Base-by-base conservation (phyloP, 345 rosid species). In the Aquilaria malaccensis region DNA sequence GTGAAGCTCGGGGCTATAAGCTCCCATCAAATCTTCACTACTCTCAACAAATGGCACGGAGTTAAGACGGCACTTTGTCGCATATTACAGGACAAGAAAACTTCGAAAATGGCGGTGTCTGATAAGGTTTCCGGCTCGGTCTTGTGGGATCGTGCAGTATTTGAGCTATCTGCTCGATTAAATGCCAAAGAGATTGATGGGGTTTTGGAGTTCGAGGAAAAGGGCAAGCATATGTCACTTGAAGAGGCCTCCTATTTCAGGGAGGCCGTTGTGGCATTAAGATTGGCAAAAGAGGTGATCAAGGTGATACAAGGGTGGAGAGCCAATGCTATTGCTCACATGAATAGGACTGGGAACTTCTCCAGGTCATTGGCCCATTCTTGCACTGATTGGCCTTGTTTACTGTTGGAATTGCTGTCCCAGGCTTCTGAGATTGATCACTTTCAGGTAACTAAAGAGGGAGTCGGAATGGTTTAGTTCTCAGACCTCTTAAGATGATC, bases 371-470 rank as follows among this genome's bases (percentile, higher is more conserved):
- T 90, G 56, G 96, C 96, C 0, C 76, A 94, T 83, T 88, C 96
- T 0, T 83, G 80, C 66, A 83, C 97, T 48, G 95, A 91, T 56
- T 94, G 97, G 99, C 99, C 96, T 31, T 82, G 81, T 72, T 72
- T 94, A 76, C 66, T 94, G 83, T 74, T 94, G n/a, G 99, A 94
- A 63, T 72, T 94, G 83, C 65, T 90, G 75, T 90, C 99, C 45
- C 81, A 88, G 67, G 88, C 97, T 70, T 97, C 99, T 30, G 97
- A 94, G 74, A 77, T 75, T 68, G 89, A 78, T 72, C 81, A 82
- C 63, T 94, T 90, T 67, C 96, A 88, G 99, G 97, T 88, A 74
- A 57, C 48, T 65, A 43, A 55, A 47, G 55, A 0, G 32, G 53
- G 31, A 64, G 60, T 58, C 30, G 22, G 58, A 0, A 13, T 52